These are phyloP conservation scores for Baorangia bicolor DNA, from an alignment of 768 basidiomycete species.

Conservation along the genomic window DNA sequence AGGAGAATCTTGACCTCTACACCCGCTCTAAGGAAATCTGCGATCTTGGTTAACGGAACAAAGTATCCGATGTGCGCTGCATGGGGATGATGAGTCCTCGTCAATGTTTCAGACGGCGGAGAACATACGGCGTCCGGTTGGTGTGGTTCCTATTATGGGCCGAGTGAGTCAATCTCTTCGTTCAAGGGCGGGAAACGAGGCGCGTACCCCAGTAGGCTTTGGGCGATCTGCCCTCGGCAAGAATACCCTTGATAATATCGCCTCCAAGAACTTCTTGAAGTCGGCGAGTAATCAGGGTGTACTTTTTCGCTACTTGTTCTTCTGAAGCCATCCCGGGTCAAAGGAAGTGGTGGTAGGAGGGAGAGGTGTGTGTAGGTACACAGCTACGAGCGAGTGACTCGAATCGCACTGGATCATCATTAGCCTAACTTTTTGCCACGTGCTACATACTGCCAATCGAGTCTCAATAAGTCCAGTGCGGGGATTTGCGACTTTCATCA, in stretches of 20 bases:
- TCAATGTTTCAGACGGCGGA: neutral
- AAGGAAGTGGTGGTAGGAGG: slow-evolving; percentile 3
- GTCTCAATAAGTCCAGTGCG: too few species aligned
- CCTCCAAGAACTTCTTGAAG: slow-evolving; percentile 87
- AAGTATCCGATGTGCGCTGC: slow-evolving; percentile 97
- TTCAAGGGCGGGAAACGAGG: neutral
- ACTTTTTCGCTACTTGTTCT: slow-evolving; percentile 47
- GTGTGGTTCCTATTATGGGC: slow-evolving; percentile 69
- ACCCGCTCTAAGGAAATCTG: slow-evolving; percentile 92
- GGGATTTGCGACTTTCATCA: neutral
- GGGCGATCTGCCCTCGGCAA: slow-evolving; percentile 71
- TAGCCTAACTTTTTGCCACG: neutral
- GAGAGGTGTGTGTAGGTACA: neutral
- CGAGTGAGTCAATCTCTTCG: neutral
- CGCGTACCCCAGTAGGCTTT: slow-evolving; percentile 89
- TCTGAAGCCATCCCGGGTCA: slow-evolving; percentile 30
- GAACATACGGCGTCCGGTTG: slow-evolving; percentile 88
- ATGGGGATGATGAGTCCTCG: neutral
- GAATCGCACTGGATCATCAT: slow-evolving; percentile 7
- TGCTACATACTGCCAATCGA: neutral
- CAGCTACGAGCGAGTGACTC: slow-evolving; percentile 4
- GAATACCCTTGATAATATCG: slow-evolving; percentile 76
- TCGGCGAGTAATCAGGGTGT: slow-evolving; percentile 80
- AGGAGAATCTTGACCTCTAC: slow-evolving; percentile 84
- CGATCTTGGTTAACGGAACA: slow-evolving; percentile 91